phyloP scores from a whole-genome alignment of 2,329 filamentous ascomycete genomes.

The Ophiostoma tasmaniense region DNA sequence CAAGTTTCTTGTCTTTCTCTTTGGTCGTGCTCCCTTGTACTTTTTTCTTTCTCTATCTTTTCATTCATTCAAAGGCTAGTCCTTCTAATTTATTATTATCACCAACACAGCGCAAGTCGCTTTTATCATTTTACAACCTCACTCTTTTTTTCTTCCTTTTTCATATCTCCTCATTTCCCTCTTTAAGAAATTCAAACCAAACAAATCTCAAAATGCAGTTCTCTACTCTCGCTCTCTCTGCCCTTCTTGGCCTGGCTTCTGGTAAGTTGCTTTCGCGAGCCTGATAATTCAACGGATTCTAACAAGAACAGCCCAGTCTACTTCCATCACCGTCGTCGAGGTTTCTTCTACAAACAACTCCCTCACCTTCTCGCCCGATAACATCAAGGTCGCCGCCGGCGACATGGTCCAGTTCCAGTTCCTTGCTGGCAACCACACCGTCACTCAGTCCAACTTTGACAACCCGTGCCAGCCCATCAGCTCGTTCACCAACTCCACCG shows the following conservation, averaged over 20 bases:
- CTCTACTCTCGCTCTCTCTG: slow-evolving; percentile 38
- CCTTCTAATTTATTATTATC: slow-evolving; percentile 30
- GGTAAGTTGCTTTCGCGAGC: slow-evolving; percentile 27
- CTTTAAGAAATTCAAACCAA: slow-evolving; percentile 20
- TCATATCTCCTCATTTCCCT: slow-evolving; percentile 13
- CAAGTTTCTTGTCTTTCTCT: slow-evolving; percentile 14
- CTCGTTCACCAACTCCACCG: slow-evolving; percentile 44
- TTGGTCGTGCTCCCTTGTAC: slow-evolving; percentile 16
- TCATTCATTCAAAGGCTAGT: slow-evolving; percentile 37
- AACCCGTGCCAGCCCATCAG: slow-evolving; percentile 23
- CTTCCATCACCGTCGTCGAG: slow-evolving; percentile 51
- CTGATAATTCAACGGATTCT: background rate
- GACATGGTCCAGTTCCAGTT: slow-evolving; percentile 61
- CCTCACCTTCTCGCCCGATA: slow-evolving; percentile 58
- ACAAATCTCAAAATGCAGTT: slow-evolving; percentile 43
- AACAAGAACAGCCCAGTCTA: slow-evolving; percentile 21
- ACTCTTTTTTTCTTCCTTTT: background rate
- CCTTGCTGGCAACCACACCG: slow-evolving; percentile 63
- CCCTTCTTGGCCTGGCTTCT: slow-evolving; percentile 40
- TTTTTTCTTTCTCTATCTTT: slow-evolving; percentile 23
- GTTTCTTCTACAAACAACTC: slow-evolving; percentile 40
- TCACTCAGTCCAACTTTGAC: slow-evolving; percentile 64
- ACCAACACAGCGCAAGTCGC: slow-evolving; percentile 38
- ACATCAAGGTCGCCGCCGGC: slow-evolving; percentile 54
- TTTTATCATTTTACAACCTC: slow-evolving; percentile 20